Conservation (phyloP, 257 asterid species). For the Gentiana macrophylla region DNA sequence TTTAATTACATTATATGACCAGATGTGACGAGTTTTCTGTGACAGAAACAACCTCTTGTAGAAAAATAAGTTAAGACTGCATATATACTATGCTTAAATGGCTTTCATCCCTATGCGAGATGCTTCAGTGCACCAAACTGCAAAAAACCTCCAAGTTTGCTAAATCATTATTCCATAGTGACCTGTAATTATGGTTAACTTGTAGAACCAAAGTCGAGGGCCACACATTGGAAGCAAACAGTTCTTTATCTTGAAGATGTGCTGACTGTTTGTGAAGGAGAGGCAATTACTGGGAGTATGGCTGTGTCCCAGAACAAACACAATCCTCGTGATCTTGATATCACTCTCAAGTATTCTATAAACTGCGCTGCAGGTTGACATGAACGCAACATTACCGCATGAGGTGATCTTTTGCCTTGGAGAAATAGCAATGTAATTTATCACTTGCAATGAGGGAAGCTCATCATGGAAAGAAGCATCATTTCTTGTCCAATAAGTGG, state of each 20-base stretch:
- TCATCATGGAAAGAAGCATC: no score
- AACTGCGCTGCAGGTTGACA: slow-evolving; percentile 61
- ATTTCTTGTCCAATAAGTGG: no score
- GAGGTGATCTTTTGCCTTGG: slow-evolving; percentile 30
- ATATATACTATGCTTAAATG: no score
- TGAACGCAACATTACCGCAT: slow-evolving; percentile 62
- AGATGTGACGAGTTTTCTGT: no score
- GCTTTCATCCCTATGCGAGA: no score
- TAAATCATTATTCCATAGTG: not conserved
- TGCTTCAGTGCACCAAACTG: not conserved
- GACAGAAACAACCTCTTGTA: no score
- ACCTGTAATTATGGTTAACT: not conserved
- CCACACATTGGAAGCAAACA: slow-evolving; percentile 97
- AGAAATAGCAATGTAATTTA: no score
- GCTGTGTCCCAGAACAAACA: slow-evolving; percentile 81
- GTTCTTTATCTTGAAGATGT: slow-evolving; percentile 90
- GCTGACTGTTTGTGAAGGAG: slow-evolving; percentile 84
- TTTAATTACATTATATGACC: no score
- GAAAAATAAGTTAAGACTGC: no score
- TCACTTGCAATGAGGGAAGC: no score
- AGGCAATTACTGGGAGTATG: slow-evolving; percentile 55
- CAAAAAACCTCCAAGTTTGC: not conserved
- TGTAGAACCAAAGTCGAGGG: slow-evolving; percentile 79
- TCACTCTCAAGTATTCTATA: slow-evolving; percentile 55
- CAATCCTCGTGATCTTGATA: slow-evolving; percentile 94